Conservation (phyloP, 2,329 filamentous ascomycete genomes). For the Fusarium ambrosium region DNA sequence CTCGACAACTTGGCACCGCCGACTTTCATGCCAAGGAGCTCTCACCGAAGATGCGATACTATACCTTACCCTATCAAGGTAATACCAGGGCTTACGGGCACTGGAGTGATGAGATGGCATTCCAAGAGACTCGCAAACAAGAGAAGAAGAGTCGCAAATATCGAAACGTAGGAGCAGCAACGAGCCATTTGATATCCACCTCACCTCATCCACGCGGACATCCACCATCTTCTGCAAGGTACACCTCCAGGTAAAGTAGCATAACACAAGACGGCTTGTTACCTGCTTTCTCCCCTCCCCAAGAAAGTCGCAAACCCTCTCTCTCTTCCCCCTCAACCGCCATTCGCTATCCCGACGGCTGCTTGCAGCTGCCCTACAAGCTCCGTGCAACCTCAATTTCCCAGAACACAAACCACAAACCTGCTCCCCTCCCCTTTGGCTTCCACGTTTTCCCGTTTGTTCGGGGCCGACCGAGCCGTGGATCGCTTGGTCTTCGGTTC, state of each 20-base stretch:
- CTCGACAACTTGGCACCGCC: background rate
- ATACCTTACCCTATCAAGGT: background rate
- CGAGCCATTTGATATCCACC: background rate
- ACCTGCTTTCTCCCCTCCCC: constrained; percentile 21
- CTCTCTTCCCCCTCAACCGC: background rate
- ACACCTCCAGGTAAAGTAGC: background rate
- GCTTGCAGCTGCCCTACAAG: constrained; percentile 33
- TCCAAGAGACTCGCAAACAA: background rate
- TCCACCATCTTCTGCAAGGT: background rate
- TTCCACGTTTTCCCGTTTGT: constrained; percentile 32
- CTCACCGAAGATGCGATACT: background rate
- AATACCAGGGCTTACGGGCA: background rate
- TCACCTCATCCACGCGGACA: background rate
- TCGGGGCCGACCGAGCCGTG: constrained; percentile 28
- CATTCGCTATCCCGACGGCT: constrained; percentile 34
- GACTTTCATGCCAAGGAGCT: background rate
- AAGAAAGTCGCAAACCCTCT: background rate
- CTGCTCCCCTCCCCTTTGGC: constrained; percentile 5
- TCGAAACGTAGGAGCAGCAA: constrained; percentile 1
- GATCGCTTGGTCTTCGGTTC: background rate
- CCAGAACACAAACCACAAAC: constrained; percentile 20
- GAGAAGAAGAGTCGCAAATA: background rate
- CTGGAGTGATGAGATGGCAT: background rate
- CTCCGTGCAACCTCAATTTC: constrained; percentile 35
- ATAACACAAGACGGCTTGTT: constrained; percentile 32